Evolutionary conservation across 1,139 yeast species (phyloP).

Genomic region (Pneumocystis carinii): DNA sequence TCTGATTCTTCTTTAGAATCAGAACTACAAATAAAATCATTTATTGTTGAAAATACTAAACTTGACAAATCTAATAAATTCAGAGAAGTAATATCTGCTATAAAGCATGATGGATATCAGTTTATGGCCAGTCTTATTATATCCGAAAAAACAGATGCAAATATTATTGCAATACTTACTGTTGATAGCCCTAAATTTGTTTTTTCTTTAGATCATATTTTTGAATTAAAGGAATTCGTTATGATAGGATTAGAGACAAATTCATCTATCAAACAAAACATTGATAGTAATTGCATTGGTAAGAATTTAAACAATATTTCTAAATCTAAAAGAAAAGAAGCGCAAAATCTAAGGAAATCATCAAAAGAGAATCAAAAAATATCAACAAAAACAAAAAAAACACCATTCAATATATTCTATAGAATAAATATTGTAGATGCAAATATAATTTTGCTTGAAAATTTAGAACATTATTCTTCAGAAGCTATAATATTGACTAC

Average conservation of each 20-base stretch:
- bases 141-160: conserved; percentile 31
- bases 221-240: conserved; percentile 58
- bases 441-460: conserved; percentile 65
- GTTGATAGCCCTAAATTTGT: conserved; percentile 71
- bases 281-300: conserved; percentile 8
- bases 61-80: conserved; percentile 48
- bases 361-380: neutral
- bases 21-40: conserved; percentile 51
- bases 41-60: conserved; percentile 66
- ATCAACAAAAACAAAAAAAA: neutral
- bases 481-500: conserved; percentile 86
- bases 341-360: conserved; percentile 7
- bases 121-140: conserved; percentile 41
- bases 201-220: conserved; percentile 69
- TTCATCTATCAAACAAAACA: neutral
- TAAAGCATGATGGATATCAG: conserved; percentile 50
- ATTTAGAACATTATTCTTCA: conserved; percentile 51
- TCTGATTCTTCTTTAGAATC: conserved; percentile 45
- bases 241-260: neutral
- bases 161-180: conserved; percentile 43
- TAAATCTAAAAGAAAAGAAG: conserved; percentile 12
- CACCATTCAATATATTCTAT: conserved; percentile 27
- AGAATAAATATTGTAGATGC: conserved; percentile 65
- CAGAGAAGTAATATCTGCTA: conserved; percentile 64
- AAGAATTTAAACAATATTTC: conserved; percentile 3